Evolutionary conservation across 305 asterid genomes (phyloP).

Genomic region (Solanum hybrid): DNA sequence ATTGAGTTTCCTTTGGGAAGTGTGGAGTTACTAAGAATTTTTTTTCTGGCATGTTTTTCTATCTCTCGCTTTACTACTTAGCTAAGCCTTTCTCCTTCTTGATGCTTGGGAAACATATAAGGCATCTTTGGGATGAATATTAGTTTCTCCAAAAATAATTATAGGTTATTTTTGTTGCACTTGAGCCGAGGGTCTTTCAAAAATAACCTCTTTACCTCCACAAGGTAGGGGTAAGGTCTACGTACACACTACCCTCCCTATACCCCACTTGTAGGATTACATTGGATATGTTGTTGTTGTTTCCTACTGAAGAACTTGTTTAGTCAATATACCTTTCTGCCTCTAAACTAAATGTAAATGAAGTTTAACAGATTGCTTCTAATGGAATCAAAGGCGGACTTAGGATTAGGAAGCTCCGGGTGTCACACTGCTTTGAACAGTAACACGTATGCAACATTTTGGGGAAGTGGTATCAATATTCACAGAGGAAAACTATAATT

Average conservation of each 20-base stretch:
- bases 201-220: neutral
- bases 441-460: neutral
- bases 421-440: neutral
- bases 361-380: neutral
- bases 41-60: neutral
- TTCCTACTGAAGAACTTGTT: neutral
- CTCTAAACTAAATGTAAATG: neutral
- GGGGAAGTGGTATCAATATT: neutral
- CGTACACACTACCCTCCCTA: neutral
- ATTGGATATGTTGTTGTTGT: neutral
- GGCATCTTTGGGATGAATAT: neutral
- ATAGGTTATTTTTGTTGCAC: neutral
- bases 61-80: neutral
- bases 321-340: neutral
- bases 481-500: neutral
- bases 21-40: neutral
- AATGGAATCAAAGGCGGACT: neutral
- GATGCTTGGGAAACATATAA: neutral
- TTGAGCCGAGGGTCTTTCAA: neutral
- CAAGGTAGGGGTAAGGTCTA: neutral
- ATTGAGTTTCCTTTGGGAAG: neutral
- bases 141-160: neutral
- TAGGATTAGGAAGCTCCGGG: neutral
- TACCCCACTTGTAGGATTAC: neutral
- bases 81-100: neutral